Conservation (phyloP, 768 basidiomycete species). For the Lactifluus rugatus region DNA sequence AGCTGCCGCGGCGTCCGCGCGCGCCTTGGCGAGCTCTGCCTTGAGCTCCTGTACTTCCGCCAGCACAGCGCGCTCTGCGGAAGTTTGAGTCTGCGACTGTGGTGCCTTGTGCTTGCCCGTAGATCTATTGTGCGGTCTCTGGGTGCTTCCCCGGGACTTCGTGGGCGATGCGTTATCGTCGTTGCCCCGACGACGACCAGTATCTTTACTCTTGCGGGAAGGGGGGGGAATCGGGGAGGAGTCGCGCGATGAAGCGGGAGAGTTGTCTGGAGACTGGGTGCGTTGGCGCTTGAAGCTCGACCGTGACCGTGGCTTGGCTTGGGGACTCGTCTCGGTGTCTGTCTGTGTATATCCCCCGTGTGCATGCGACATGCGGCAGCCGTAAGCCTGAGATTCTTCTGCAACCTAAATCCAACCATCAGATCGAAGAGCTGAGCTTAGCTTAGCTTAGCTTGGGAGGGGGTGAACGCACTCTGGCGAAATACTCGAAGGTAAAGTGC, state of each 20-base stretch:
- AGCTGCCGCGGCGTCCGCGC: neutral
- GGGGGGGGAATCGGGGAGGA: neutral
- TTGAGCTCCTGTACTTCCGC: constrained; percentile 4
- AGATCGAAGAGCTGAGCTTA: fast-evolving
- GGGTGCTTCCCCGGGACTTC: neutral
- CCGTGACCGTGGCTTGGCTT: neutral
- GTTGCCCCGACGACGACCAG: neutral
- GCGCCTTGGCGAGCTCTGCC: constrained; percentile 6
- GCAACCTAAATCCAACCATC: neutral
- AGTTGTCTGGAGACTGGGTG: neutral
- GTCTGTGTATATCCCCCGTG: too few species aligned
- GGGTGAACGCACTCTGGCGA: constrained; percentile 1
- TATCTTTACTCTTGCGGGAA: neutral
- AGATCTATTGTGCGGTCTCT: neutral
- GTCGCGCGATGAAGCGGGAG: neutral
- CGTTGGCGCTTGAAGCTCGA: constrained; percentile 4
- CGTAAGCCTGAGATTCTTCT: neutral
- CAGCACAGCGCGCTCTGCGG: neutral
- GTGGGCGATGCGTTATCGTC: neutral
- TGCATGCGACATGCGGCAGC: neutral
- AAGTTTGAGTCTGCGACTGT: neutral
- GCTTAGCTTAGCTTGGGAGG: neutral
- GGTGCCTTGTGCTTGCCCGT: neutral
- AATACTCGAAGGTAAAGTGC: constrained; percentile 5
- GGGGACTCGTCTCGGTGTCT: neutral